phyloP scores from a whole-genome alignment of 495 filamentous ascomycete genomes.

The Monascus purpureus region DNA sequence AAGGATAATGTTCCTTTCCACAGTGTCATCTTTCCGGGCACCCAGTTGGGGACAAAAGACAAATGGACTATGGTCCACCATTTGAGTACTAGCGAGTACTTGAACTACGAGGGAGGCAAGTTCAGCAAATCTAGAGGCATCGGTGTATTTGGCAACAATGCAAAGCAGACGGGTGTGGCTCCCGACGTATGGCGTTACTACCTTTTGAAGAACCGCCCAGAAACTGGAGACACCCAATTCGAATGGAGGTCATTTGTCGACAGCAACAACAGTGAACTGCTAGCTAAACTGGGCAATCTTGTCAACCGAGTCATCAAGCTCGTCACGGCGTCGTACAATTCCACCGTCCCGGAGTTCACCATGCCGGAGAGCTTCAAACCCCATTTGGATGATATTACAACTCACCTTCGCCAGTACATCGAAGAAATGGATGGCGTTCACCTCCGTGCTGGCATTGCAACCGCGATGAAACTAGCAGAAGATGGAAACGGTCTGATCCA shows the following conservation, averaged over 20 bases:
- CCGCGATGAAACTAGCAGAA: slow-evolving; percentile 54
- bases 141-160: slow-evolving; percentile 84
- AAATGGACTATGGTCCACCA: slow-evolving; percentile 87
- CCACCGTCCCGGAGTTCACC: slow-evolving; percentile 52
- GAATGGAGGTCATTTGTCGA: slow-evolving; percentile 76
- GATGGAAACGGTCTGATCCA: slow-evolving; percentile 75
- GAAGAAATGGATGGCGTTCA: slow-evolving; percentile 60
- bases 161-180: slow-evolving; percentile 74
- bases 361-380: slow-evolving; percentile 29
- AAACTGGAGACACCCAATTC: slow-evolving; percentile 81
- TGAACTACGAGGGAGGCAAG: slow-evolving; percentile 92
- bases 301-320: slow-evolving; percentile 91
- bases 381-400: slow-evolving; percentile 41
- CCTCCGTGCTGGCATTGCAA: slow-evolving; percentile 58
- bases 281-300: slow-evolving; percentile 87
- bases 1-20: slow-evolving; percentile 96
- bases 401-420: slow-evolving; percentile 52
- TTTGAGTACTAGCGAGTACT: slow-evolving; percentile 82
- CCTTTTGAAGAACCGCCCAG: slow-evolving; percentile 74
- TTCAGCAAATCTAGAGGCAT: slow-evolving; percentile 87
- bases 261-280: slow-evolving; percentile 79
- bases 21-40: slow-evolving; percentile 81
- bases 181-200: slow-evolving; percentile 90
- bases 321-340: slow-evolving; percentile 58
- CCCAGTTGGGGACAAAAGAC: slow-evolving; percentile 69